Base-by-base conservation (phyloP, 1,284 basidiomycete species). In the Cutaneotrichosporon sp. region DNA sequence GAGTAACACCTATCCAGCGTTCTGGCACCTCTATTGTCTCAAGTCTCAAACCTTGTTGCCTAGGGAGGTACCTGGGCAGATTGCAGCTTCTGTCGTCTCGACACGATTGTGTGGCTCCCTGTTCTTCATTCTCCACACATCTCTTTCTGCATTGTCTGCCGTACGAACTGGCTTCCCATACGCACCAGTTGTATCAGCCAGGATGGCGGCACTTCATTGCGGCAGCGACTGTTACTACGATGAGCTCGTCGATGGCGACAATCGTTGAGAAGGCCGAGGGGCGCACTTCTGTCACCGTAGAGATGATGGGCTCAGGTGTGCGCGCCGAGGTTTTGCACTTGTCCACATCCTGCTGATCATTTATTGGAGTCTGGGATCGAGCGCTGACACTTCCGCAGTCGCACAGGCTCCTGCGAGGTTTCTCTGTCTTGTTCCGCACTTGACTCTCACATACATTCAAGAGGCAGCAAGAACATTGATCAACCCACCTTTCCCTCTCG, bases 291-390 rank as follows among this genome's bases (percentile, higher is more conserved):
- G 51, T 34, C 16, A 34, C 30, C 16, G 51, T 30, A 30, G 31
- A 53, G 26, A 14, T 5, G 49, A 16, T 30, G 26, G 26, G 11
- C 49, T 50, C 22, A 34, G 30, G 51, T 30, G 51, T 10, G 51
- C 18, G 30, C 31, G 26, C 51, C 1, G 51, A 53, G 51, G 18
- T 40, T 53, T 34, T 22, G 53, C 36, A 4, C 9, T 14, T 30
- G 38, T 58, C 22, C 56, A 58, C 61, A 58, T 22, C 4, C 7
- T n/a, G 56, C 13, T 16, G n/a, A 62, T 62, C 56, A 62, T 58
- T 53, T 26, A 7, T 53, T 40, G 52, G 30, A 49, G 50, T 53
- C 47, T 58, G 36, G 56, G 56, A 50, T 56, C 56, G n/a, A 34
- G 10, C 36, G 61, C 61, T 62, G 58, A 62, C 61, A 16, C 42